A percentile compares a stretch with the other conserved stretches of the same genome.
Conservation (phyloP, 129 eudicot genomes). For the Centrapalus pauciflorus region DNA sequence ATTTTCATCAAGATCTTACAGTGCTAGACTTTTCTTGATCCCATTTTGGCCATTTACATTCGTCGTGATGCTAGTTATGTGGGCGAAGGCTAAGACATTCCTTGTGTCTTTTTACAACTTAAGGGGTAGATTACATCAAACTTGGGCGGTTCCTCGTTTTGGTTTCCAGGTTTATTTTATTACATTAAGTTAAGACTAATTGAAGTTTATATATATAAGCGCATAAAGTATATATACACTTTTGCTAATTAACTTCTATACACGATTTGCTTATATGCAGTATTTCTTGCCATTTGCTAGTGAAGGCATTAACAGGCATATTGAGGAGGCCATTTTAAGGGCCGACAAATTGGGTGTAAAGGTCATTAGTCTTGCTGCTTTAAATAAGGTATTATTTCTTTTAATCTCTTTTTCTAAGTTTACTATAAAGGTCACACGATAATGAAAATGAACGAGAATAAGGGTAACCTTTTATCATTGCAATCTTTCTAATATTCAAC, state of each 20-base stretch:
- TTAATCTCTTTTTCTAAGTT: not conserved
- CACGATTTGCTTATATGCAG: constrained; percentile 28
- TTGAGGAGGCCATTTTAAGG: constrained; percentile 84
- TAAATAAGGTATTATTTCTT: constrained; percentile 59
- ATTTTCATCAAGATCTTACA: constrained; percentile 45
- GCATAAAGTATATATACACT: not conserved
- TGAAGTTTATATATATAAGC: not conserved
- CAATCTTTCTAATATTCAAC: not conserved
- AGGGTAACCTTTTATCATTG: not conserved
- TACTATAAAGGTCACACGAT: no score
- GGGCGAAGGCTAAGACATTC: constrained; percentile 83
- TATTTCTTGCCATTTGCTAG: constrained; percentile 90
- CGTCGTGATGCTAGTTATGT: constrained; percentile 58
- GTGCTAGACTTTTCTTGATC: constrained; percentile 32
- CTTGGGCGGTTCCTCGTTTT: constrained; percentile 87
- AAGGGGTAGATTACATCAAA: constrained; percentile 66
- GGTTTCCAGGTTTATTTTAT: constrained; percentile 65
- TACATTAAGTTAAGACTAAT: not conserved
- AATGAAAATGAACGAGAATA: not conserved
- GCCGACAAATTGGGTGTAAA: constrained; percentile 89
- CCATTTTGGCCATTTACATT: constrained; percentile 42
- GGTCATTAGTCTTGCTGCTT: constrained; percentile 95
- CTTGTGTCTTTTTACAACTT: constrained; percentile 57
- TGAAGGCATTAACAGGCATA: constrained; percentile 77
- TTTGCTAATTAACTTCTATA: not conserved